Evolutionary conservation across 1,284 basidiomycete genomes (phyloP), one percentile per base, ranked within the genome.

Genomic region (Ustilago loliicola): DNA sequence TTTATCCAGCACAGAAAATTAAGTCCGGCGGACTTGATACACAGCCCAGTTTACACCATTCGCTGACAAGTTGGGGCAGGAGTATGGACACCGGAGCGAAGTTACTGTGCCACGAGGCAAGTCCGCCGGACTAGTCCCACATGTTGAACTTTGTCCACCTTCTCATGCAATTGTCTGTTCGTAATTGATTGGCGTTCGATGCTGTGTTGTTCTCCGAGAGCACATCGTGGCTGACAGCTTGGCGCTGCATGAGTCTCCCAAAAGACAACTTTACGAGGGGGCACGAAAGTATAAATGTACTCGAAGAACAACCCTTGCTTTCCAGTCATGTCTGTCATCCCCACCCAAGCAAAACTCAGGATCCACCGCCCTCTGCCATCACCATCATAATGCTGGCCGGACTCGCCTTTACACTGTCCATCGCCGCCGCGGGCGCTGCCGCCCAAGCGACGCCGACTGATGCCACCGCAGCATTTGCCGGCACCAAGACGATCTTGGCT

Each of bases 21-120:
- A 59, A 54, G 47, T 65, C 55, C 55, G 54, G 21, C 63, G 63
- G 63, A 59, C 36, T 30, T 61, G 21, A 29, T 50, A 50, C 48
- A 50, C 48, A 50, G 59, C 53, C n/a, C 27, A 10, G 32, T 53
- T 34, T 30, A 27, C 11, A 51, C 23, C 38, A 0, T 13, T 17
- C 23, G 3, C 7, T 11, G 36, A 7, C 4, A 19, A 17, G 42
- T 17, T 45, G n/a, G n/a, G n/a, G 10, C 42, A 45, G 17, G n/a
- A 21, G n/a, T 45, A n/a, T 1, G 42, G n/a, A 21, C 7, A 9
- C 42, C 21, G n/a, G 21, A 45, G 38, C 42, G 10, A n/a, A 58
- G 29, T 9, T 30, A n/a, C 57, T 21, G 21, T 21, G 52, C 42
- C 34, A 56, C 47, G 27, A 48, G 25, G 21, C 54, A 57, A 57